phyloP scores from a whole-genome alignment of 2,329 filamentous ascomycete species.

The Ophiostoma ulmi region DNA sequence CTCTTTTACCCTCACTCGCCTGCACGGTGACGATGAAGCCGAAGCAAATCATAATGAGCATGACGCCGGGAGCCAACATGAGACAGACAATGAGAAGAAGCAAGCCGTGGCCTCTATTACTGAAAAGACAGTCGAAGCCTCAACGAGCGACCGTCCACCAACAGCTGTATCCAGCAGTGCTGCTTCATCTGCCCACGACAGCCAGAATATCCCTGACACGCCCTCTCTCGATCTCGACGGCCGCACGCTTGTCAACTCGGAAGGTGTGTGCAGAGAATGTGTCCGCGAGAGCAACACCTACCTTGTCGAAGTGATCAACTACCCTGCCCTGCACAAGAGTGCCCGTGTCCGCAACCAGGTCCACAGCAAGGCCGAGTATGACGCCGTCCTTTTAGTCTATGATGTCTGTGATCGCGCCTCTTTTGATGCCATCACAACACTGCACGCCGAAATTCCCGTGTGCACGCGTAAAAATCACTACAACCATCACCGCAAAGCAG shows the following conservation, averaged over 20 bases:
- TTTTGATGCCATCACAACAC: slow-evolving; percentile 26
- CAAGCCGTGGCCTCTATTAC: background rate
- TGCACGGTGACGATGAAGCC: background rate
- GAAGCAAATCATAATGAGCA: background rate
- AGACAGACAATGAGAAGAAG: background rate
- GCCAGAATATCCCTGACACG: background rate
- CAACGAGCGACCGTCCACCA: background rate
- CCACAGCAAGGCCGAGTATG: slow-evolving; percentile 30
- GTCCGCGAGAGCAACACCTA: slow-evolving; percentile 19
- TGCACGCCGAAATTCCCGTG: slow-evolving; percentile 30
- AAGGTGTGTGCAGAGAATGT: slow-evolving; percentile 24
- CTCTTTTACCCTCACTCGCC: slow-evolving; percentile 28
- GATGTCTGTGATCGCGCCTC: slow-evolving; percentile 29
- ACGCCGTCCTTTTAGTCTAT: slow-evolving; percentile 33
- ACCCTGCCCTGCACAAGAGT: slow-evolving; percentile 30
- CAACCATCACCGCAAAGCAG: background rate
- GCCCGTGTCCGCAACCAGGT: slow-evolving; percentile 26
- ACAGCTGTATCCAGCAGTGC: background rate
- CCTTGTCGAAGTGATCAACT: slow-evolving; percentile 33
- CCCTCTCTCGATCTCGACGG: background rate
- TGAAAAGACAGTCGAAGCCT: background rate
- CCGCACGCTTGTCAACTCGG: background rate
- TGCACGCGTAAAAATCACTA: slow-evolving; percentile 19
- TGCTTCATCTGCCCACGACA: background rate
- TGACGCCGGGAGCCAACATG: background rate